Conservation (phyloP, 371 early-diverging fungal species). For the Lichtheimia hyalospora region DNA sequence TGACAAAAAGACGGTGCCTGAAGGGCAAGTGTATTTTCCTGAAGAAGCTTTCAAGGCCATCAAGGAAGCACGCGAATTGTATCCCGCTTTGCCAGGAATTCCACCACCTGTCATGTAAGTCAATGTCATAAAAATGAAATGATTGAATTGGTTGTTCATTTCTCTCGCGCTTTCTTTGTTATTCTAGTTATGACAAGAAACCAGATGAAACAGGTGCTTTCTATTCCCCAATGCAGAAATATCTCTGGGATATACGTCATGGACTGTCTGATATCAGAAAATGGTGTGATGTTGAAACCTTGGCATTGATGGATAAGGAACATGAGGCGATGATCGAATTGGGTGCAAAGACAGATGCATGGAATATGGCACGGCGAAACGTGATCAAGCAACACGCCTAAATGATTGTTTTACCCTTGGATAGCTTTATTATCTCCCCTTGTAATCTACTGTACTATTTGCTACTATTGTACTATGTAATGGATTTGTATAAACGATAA, state of each 20-base stretch:
- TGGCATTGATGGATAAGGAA: constrained; percentile 13
- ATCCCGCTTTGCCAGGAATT: constrained; percentile 40
- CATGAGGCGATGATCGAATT: constrained; percentile 6
- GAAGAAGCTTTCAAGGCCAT: constrained; percentile 39
- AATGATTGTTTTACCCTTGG: too few relatives aligned
- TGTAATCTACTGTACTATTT: too few relatives aligned
- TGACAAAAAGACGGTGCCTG: constrained; percentile 21
- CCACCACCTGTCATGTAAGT: constrained; percentile 34
- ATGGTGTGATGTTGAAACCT: constrained; percentile 22
- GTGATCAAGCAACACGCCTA: constrained; percentile 4
- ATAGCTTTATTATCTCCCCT: too few relatives aligned
- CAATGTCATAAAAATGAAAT: neutral
- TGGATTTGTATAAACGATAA: too few relatives aligned
- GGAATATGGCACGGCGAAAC: constrained; percentile 26
- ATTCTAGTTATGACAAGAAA: constrained; percentile 13
- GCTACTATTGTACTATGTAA: too few relatives aligned
- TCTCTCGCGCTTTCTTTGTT: neutral
- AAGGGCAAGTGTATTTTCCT: constrained; percentile 46
- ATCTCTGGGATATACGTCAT: constrained; percentile 46
- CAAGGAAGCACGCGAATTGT: constrained; percentile 36
- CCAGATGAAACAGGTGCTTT: constrained; percentile 47
- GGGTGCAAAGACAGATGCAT: constrained; percentile 22
- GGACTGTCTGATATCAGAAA: constrained; percentile 13
- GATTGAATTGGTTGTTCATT: constrained; percentile 2
- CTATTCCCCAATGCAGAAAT: constrained; percentile 49